Conservation (phyloP, 2,329 filamentous ascomycete genomes). For the Trichoderma sp. region DNA sequence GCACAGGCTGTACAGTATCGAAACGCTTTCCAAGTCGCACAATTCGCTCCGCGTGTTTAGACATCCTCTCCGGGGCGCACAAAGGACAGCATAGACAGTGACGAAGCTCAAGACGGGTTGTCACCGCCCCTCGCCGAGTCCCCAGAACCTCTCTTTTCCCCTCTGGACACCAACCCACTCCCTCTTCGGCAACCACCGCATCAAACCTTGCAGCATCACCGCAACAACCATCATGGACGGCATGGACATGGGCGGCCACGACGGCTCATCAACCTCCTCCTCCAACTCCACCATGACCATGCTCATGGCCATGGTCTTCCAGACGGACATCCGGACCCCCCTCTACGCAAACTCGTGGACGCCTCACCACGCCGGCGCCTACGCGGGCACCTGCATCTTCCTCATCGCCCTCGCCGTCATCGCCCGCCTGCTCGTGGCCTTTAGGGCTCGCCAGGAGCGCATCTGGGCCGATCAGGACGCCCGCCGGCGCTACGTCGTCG, state of each 20-base stretch:
- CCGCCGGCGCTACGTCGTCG: constrained; percentile 74
- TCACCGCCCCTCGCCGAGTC: too few species aligned
- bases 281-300: constrained; percentile 29
- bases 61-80: not conserved
- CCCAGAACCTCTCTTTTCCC: not conserved
- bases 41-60: not conserved
- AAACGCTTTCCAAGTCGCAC: not conserved
- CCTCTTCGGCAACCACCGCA: not conserved
- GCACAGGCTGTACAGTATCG: not conserved
- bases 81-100: not conserved
- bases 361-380: constrained; percentile 67
- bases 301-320: constrained; percentile 62
- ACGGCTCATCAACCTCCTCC: constrained; percentile 25
- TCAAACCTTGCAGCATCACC: not conserved
- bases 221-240: constrained; percentile 27
- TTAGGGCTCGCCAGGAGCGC: constrained; percentile 64
- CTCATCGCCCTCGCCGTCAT: constrained; percentile 73
- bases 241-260: constrained; percentile 27
- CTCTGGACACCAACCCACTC: not conserved
- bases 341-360: constrained; percentile 71
- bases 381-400: constrained; percentile 91
- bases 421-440: constrained; percentile 71
- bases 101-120: too few species aligned
- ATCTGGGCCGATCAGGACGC: constrained; percentile 72
- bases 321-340: constrained; percentile 52